phyloP scores from a whole-genome alignment of 305 asterid species.

The Solanum hybrid region DNA sequence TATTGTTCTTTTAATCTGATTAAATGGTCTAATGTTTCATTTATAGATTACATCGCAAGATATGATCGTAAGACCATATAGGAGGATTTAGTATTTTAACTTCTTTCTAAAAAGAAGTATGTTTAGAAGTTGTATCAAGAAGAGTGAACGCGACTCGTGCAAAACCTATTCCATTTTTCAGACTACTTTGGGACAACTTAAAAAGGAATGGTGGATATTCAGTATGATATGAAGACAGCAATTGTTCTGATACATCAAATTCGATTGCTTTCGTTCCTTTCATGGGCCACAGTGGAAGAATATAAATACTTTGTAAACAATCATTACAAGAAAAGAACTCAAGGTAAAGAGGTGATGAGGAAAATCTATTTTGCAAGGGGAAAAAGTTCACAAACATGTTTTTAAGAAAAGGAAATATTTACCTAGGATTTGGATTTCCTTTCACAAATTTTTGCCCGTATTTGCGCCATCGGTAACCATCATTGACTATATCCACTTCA shows the following conservation, averaged over 20 bases:
- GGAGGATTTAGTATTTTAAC: neutral
- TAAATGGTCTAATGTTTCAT: neutral
- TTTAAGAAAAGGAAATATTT: slow-evolving; percentile 12
- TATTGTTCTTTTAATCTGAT: neutral
- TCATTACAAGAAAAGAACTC: neutral
- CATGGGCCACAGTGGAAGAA: neutral
- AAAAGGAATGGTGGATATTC: neutral
- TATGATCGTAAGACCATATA: neutral
- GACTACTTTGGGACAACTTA: neutral
- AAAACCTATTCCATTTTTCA: neutral
- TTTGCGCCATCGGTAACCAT: slow-evolving; percentile 96
- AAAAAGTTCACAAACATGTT: neutral
- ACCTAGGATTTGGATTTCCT: slow-evolving; percentile 96
- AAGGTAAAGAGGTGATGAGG: neutral
- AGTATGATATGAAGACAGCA: neutral
- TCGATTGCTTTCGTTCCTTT: neutral
- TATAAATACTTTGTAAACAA: neutral
- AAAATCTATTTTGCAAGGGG: neutral
- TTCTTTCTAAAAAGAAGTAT: neutral
- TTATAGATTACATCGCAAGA: neutral
- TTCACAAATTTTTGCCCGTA: slow-evolving; percentile 92
- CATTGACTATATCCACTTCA: slow-evolving; percentile 69
- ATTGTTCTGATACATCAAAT: neutral
- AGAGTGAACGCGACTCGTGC: neutral
- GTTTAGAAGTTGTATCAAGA: neutral